Base-by-base conservation (phyloP, 2,329 filamentous ascomycete species). In the Talaromyces piceae region DNA sequence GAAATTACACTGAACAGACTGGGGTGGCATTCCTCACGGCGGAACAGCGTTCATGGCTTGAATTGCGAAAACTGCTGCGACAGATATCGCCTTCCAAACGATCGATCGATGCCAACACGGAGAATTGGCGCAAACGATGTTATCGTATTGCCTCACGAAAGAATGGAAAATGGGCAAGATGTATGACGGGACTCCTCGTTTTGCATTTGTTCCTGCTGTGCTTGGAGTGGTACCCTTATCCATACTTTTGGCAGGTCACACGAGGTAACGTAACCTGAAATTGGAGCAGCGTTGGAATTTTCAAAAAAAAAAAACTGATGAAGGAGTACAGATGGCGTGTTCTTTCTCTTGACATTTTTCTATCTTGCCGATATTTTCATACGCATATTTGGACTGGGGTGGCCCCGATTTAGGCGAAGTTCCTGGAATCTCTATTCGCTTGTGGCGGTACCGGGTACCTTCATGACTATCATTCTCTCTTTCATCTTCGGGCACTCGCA, bases 1-100 rank as follows among this genome's bases (percentile, higher is more conserved):
- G 93, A 55, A 98, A 96, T 67, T 98, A 98, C 70, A 98, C 93
- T 0, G 93, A 98, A 70, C 91, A 97, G 70, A 98, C 93, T 0
- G 93, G 93, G 1, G 93, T 98, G 41, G 93, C 93, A 2, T 98
- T 91, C 66, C 74, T 98, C 61, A 98, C 93, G 1, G 86, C 91
- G 0, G 93, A 98, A 61, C 93, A 98, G 67, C 84, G 93, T 59
- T 95, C 91, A 0, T 98, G 93, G 93, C 80, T 98, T 12, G 93
- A 98, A 67, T 71, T 98, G 59, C 82, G 93, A 52, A 98, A 98
- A 70, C 76, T 96, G 22, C 75, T 98, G 33, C 81, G 88, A 47
- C 93, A 97, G 66, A 90, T 98, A 9, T 91, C 91, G 3, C 93
- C 93, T 3, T 96, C 93, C 0, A 97, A 95, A 67, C 86, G 88